These are phyloP conservation scores for Ceratobasidium sp. DNA, from an alignment of 1,284 basidiomycete species.

Conservation along the genomic window DNA sequence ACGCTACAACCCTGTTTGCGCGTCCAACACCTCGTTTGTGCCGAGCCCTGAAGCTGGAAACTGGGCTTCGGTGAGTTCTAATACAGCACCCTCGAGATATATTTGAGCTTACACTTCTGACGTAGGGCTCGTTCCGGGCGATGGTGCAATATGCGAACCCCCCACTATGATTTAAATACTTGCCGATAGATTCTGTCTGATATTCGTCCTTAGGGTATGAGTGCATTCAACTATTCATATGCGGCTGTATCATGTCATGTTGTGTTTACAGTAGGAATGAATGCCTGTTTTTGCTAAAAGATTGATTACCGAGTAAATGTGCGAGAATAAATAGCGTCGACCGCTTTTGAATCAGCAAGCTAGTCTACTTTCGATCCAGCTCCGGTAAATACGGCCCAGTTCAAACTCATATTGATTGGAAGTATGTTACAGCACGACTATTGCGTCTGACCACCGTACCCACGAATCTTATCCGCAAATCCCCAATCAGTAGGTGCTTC, in stretches of 20 bases:
- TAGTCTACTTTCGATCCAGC: too few species aligned
- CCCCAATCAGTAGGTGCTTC: constrained; percentile 86
- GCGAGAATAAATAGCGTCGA: too few species aligned
- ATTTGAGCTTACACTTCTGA: neutral
- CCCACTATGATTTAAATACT: constrained; percentile 1
- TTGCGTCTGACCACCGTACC: constrained; percentile 83
- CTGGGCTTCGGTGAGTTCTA: constrained; percentile 25
- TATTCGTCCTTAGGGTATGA: neutral
- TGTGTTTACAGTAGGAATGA: too few species aligned
- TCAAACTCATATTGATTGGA: too few species aligned
- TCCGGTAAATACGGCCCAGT: too few species aligned
- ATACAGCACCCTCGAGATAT: neutral
- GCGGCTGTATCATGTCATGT: neutral
- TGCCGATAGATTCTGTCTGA: neutral
- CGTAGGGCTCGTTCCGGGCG: constrained; percentile 23
- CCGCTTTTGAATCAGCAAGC: too few species aligned
- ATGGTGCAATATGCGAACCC: constrained; percentile 32
- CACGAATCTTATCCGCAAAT: constrained; percentile 93
- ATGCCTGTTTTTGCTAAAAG: too few species aligned
- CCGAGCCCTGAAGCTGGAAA: constrained; percentile 18
- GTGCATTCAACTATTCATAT: neutral
- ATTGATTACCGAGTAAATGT: too few species aligned
- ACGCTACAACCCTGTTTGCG: constrained; percentile 6
- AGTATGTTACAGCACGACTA: constrained; percentile 52
- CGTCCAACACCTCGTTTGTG: constrained; percentile 22